Base-by-base conservation (phyloP, 2,329 filamentous ascomycete genomes). In the Cladophialophora chaetospira region DNA sequence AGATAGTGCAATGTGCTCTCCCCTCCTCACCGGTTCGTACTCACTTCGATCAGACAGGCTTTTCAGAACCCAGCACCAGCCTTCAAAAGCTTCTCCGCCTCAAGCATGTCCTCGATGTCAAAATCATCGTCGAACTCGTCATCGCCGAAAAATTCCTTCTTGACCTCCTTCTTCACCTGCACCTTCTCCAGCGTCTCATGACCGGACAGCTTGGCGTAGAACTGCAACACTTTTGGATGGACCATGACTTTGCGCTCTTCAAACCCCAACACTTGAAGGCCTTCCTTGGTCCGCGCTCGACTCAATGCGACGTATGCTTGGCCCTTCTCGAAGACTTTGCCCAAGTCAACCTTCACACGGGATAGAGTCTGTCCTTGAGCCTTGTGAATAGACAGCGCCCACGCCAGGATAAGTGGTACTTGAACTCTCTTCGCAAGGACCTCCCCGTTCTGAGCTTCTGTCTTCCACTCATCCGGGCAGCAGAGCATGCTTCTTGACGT, bases 341-440 rank as follows among this genome's bases (percentile, higher is more conserved):
- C 89, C 0, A 99, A 79, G 70, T 99, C 91, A 23, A 99, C 94
- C 69, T 96, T 96, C 58, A 99, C 94, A 48, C 93, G 82, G 68
- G 96, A 91, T 23, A 97, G 77, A 29, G 93, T 97, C 72, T 97
- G 93, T 1, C 93, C 93, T 71, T 97, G 93, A 0, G 94, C 94
- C 74, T 99, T 99, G 78, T 99, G 94, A 58, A 99, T 99, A 1
- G 91, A 96, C 17, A 99, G 76, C 1, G 94, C 94, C 94, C 94
- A 99, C 0, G 94, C 94, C 26, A 99, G 80, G 61, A 99, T 97
- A 48, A 99, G 80, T 0, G 94, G 94, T 1, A 93, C 73, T 66
- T 93, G 89, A 43, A 82, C 82, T 35, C 94, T 88, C 59, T 90
- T 89, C 1, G 94, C 94, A 71, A 96, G 91, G 0, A 97, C 81